Conservation (phyloP, 495 filamentous ascomycete genomes). For the Aspergillus panamensis region DNA sequence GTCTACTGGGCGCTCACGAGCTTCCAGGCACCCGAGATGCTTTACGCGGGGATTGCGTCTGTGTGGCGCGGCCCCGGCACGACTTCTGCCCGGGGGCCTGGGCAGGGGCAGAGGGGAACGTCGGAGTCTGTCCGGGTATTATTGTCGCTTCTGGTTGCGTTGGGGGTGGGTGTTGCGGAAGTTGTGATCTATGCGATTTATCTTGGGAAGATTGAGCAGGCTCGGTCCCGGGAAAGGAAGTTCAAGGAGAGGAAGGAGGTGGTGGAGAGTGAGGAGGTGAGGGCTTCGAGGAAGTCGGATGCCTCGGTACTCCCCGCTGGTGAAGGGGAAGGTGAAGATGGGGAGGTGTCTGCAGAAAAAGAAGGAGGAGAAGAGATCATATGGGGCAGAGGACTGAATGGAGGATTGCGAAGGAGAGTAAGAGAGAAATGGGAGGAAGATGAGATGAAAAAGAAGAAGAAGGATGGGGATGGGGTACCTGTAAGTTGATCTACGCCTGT, state of each 20-base stretch:
- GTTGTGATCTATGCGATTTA: slow-evolving; percentile 86
- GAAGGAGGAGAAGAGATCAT: slow-evolving; percentile 37
- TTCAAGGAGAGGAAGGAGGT: slow-evolving; percentile 69
- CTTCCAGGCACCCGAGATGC: slow-evolving; percentile 49
- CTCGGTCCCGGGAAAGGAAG: slow-evolving; percentile 60
- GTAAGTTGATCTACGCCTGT: slow-evolving; percentile 5
- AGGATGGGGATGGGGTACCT: slow-evolving; percentile 1
- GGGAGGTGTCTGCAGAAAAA: slow-evolving; percentile 9
- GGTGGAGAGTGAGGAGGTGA: slow-evolving; percentile 47
- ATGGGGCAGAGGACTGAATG: slow-evolving; percentile 47
- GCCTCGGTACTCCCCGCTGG: neutral
- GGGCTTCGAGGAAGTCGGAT: no score
- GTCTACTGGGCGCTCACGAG: slow-evolving; percentile 48
- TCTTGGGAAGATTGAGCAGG: slow-evolving; percentile 69
- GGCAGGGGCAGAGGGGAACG: slow-evolving; percentile 10
- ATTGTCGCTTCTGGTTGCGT: slow-evolving; percentile 37
- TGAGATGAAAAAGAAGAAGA: slow-evolving; percentile 21
- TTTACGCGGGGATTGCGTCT: slow-evolving; percentile 45
- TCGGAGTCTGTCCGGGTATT: slow-evolving; percentile 40
- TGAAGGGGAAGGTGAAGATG: slow-evolving; percentile 2
- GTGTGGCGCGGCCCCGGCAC: slow-evolving; percentile 3
- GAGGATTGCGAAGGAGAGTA: slow-evolving; percentile 43
- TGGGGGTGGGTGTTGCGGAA: slow-evolving; percentile 78
- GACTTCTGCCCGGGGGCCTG: neutral
- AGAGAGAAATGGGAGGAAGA: slow-evolving; percentile 44